Base-by-base conservation (phyloP, 2,329 filamentous ascomycete genomes). In the Paecilomyces niveus region DNA sequence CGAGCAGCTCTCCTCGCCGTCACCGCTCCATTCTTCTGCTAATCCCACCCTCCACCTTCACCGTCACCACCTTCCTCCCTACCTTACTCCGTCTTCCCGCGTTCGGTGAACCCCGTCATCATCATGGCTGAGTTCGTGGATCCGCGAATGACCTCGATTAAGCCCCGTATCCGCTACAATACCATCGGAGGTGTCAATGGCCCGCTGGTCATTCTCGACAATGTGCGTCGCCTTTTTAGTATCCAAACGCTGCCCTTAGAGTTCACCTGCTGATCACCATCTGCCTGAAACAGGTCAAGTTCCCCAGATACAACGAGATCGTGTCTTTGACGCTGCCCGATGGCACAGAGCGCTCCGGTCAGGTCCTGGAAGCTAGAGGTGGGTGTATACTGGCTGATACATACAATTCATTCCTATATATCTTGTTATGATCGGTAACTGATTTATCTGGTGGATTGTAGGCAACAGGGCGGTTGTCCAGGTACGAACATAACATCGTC, bases 311-410 rank as follows among this genome's bases (percentile, higher is more conserved):
- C 83, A 97, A 97, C 78, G 94, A 99, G 80, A 99, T 99, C 75
- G 94, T 99, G 66, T 92, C 89, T 63, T 80, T 99, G 76, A 97
- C 93, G 39, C 86, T 99, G 63, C 91, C 94, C 65, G 94, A 99
- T 88, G 94, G 94, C 76, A 89, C 91, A 54, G 87, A 93, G 79
- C 85, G 94, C 72, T 92, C 91, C 73, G 94, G 95, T 65, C 94
- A 97, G 78, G 94, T 99, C 67, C 82, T 99, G 67, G 95, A 99
- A 81, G 94, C 94, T 76, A 88, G 93, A 89, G 94, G 93, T 96
- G 80, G 70, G 77, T 61, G 10, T 24, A 1, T 1, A 45, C 6
- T 18, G 6, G 39, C n/a, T 31, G n/a, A 33, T 53, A 57, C 8
- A 56, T 7, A 32, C 21, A 39, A 50, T 15, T 49, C 26, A 7